Base-by-base conservation (phyloP, 345 rosid genomes). In the Ricinus communis region DNA sequence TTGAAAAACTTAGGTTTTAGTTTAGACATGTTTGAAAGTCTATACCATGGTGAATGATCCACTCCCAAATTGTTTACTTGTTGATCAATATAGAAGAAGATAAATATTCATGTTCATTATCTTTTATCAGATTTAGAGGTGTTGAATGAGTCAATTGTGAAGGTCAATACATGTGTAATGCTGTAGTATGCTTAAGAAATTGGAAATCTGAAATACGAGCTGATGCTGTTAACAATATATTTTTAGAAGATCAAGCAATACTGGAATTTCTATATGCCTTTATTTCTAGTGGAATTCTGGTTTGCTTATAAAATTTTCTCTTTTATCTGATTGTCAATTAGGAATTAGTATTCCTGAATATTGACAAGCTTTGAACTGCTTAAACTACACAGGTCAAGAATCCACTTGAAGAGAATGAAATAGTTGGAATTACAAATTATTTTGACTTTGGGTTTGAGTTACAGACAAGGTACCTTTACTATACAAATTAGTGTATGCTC, bases 391-490 rank as follows among this genome's bases (percentile, higher is more conserved):
- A 94, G 97, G 97, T 90, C 83, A 86, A 88, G 86, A 94, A 90
- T 76, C 97, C 96, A 9, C 68, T 88, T 68, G 97, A 90, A 70
- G 91, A 85, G 80, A 74, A 81, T 70, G 89, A 84, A 80, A 84
- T 94, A 27, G 86, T 90, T 73, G 98, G 98, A 70, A 94, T 94
- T 79, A 91, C 98, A 38, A 94, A 94, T 82, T 91, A 94, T 78
- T 86, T 88, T 63, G 98, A 94, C 80, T 85, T 90, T 24, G 97
- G 95, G 25, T 88, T 94, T 77, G 96, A 94, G 93, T 76, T 94
- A 65, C 87, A 83, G 75, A 80, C 96, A 52, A 88, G 95, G 97
- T 94, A 90, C 58, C 76, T 21, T 38, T 49, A 50, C 66, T 31
- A 31, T 31, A 31, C 19, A 10, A 45, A 19, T 38, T 70, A 59